phyloP scores from a whole-genome alignment of 768 basidiomycete genomes.

The Lactifluus volemus region DNA sequence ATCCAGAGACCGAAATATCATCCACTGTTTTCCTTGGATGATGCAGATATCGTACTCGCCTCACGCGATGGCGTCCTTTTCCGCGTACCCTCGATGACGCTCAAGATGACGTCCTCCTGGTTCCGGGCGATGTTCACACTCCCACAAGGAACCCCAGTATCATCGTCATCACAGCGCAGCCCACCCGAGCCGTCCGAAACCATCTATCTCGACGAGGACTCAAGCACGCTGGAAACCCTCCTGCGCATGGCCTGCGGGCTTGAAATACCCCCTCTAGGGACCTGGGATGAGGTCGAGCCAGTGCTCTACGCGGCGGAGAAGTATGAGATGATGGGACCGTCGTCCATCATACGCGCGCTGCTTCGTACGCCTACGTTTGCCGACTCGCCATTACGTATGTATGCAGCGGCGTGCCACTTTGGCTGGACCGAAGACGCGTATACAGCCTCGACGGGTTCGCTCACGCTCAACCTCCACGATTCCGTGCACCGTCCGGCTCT shows the following conservation, averaged over 20 bases:
- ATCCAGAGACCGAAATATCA: slow-evolving; percentile 28
- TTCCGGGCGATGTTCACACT: slow-evolving; percentile 53
- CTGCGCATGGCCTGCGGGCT: slow-evolving; percentile 57
- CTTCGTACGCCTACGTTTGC: slow-evolving; percentile 44
- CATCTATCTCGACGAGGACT: slow-evolving; percentile 51
- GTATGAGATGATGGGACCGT: slow-evolving; percentile 61
- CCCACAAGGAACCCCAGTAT: slow-evolving; percentile 29
- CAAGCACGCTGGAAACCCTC: slow-evolving; percentile 43
- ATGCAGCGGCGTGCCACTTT: slow-evolving; percentile 46
- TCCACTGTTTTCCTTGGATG: slow-evolving; percentile 45
- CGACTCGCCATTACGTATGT: slow-evolving; percentile 43
- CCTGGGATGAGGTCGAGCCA: slow-evolving; percentile 46
- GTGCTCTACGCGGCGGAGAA: slow-evolving; percentile 59
- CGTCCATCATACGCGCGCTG: slow-evolving; percentile 51
- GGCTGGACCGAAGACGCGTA: slow-evolving; percentile 52
- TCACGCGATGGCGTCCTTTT: slow-evolving; percentile 45
- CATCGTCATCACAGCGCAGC: background rate
- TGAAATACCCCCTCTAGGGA: slow-evolving; percentile 38
- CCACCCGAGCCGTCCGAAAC: slow-evolving; percentile 23
- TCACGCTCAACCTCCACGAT: slow-evolving; percentile 44
- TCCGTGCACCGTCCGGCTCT: slow-evolving; percentile 38
- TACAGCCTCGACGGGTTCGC: slow-evolving; percentile 44
- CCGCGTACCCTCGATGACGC: slow-evolving; percentile 48
- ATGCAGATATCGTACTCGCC: slow-evolving; percentile 48
- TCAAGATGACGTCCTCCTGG: slow-evolving; percentile 59